Base-by-base conservation (phyloP, 2,329 filamentous ascomycete species). In the Dendryphion nanum region DNA sequence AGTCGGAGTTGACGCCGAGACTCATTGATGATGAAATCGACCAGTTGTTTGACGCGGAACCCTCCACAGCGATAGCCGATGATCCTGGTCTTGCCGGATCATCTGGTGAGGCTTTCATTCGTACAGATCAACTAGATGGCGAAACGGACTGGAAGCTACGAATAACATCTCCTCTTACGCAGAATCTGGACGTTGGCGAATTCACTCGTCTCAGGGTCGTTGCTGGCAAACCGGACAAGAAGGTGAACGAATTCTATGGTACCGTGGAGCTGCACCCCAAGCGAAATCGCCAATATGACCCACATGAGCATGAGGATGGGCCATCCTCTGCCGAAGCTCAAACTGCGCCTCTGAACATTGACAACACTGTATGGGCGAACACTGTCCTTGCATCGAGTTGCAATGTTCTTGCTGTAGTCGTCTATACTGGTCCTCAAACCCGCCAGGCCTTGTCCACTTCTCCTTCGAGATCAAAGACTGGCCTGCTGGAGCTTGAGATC, bases 61-160 rank as follows among this genome's bases (percentile, higher is more conserved):
- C 42, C n/a, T 38, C 47, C 7, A 12, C 45, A 1, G 21, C 42
- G 14, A 52, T 51, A 20, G 41, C 40, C 5, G 52, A 59, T 17
- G 45, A 23, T 26, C 34, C 47, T 12, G 30, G 45, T 17, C 48
- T 48, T 8, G 48, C 50, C 23, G 57, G 59, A 12, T 63, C 77
- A n/a, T 74, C 76, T 18, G 89, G 89, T 18, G 94, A 98, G 67
- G 91, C 91, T 0, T 98, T 98, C 57, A 97, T 98, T 59, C 81
- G 93, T 43, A 98, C 94, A 2, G 93, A 98, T 65, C 93, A 98
- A 61, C 76, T 98, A 7, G 93, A 98, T 57, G 93, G 93, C 52
- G 93, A 98, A 69, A 98, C 93, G 0, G 93, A 98, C 60, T 98
- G 93, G 94, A 98, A 98, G 68, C 73, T 98, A 40, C 83, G 94